Conservation (phyloP, 192 early-diverging fungal species). For the Backusella mclennaniae region DNA sequence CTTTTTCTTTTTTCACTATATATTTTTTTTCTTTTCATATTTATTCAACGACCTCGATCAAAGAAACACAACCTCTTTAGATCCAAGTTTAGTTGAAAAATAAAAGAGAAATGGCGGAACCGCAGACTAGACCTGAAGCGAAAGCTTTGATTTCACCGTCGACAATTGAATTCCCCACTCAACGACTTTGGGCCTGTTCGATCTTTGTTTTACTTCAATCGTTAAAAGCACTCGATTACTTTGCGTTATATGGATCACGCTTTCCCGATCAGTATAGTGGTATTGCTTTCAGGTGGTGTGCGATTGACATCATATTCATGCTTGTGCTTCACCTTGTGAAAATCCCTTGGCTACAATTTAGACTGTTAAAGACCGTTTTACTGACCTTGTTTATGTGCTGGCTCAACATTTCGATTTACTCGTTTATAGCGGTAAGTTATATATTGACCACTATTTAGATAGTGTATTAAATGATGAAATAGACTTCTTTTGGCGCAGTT, state of each 20-base stretch:
- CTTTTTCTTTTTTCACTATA: not conserved
- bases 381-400: not conserved
- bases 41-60: not conserved
- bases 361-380: slow-evolving; percentile 21
- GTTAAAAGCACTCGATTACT: slow-evolving; percentile 33
- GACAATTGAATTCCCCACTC: slow-evolving; percentile 33
- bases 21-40: not conserved
- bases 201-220: slow-evolving; percentile 42
- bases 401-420: slow-evolving; percentile 23
- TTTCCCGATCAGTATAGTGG: slow-evolving; percentile 40
- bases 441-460: not conserved
- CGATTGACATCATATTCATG: slow-evolving; percentile 37
- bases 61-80: not conserved
- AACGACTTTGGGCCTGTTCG: slow-evolving; percentile 38
- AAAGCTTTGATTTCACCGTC: slow-evolving; percentile 27
- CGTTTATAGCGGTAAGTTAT: slow-evolving; percentile 13
- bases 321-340: slow-evolving; percentile 35
- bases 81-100: not conserved
- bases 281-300: slow-evolving; percentile 39
- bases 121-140: not conserved
- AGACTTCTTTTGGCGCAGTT: not conserved
- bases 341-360: slow-evolving; percentile 53
- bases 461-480: not conserved
- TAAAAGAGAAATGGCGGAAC: not conserved
- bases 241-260: slow-evolving; percentile 20